A percentile compares a stretch with the other conserved stretches of the same genome.
These are phyloP conservation scores for Dillenia turbinata DNA, from an alignment of 164 flowering plant genomes.

Conservation along the genomic window DNA sequence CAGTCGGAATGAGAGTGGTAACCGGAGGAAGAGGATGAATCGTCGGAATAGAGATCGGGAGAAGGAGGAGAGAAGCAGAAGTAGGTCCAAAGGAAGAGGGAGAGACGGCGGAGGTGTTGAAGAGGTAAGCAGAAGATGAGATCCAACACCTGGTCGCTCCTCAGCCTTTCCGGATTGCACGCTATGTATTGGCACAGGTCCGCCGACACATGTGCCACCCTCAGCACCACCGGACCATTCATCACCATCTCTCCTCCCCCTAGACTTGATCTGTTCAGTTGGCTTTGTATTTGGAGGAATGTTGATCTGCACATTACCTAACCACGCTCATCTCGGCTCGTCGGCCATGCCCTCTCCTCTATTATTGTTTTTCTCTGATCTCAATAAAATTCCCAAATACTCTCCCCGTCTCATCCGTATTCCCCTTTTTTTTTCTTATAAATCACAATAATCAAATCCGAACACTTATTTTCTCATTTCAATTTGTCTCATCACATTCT, in stretches of 20 bases:
- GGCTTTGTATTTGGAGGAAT: too few species aligned
- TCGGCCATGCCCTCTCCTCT: too few species aligned
- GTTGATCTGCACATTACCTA: too few species aligned
- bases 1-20: slow-evolving; percentile 14
- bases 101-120: slow-evolving; percentile 57
- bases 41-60: slow-evolving; percentile 18
- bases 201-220: slow-evolving; percentile 66
- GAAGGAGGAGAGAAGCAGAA: slow-evolving; percentile 48
- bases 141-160: slow-evolving; percentile 47
- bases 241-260: slow-evolving; percentile 51
- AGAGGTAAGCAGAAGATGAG: slow-evolving; percentile 79
- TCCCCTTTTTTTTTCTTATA: too few species aligned
- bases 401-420: too few species aligned
- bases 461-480: too few species aligned
- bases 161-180: slow-evolving; percentile 72
- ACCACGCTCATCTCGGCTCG: too few species aligned
- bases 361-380: too few species aligned
- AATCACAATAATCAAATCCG: too few species aligned
- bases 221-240: slow-evolving; percentile 44
- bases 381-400: too few species aligned
- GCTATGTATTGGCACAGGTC: slow-evolving; percentile 74
- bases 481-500: too few species aligned
- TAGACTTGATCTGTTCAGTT: too few species aligned
- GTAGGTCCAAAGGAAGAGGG: slow-evolving; percentile 55
- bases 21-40: slow-evolving; percentile 18